Conservation (phyloP, 495 filamentous ascomycete species). For the Penicillium cosmopolitanum region DNA sequence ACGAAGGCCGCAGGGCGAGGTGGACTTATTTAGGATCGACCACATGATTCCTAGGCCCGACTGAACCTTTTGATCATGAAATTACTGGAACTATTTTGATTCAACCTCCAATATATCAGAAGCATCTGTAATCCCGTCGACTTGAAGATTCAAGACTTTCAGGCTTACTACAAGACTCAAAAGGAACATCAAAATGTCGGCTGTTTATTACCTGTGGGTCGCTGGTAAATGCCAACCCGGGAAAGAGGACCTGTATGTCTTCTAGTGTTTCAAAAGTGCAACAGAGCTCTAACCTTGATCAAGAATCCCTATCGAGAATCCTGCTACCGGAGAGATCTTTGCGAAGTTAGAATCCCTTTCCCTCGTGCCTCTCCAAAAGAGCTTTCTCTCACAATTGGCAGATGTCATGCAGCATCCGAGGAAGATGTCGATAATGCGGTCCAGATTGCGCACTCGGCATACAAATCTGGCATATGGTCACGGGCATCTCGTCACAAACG, state of each 20-base stretch:
- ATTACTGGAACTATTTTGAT: no score
- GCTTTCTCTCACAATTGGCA: background rate
- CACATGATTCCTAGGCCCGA: no score
- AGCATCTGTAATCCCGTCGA: no score
- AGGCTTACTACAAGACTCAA: no score
- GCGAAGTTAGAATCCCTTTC: conserved; percentile 17
- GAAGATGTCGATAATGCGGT: conserved; percentile 53
- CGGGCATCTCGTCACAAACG: conserved; percentile 54
- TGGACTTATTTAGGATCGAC: no score
- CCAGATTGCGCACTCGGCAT: conserved; percentile 48
- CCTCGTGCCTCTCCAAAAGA: background rate
- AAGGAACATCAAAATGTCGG: background rate
- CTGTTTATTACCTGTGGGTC: background rate
- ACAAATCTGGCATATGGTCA: conserved; percentile 61
- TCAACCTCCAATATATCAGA: no score
- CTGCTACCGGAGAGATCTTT: conserved; percentile 26
- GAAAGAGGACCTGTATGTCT: background rate
- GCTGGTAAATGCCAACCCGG: background rate
- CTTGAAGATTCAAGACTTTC: no score
- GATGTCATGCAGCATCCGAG: conserved; percentile 49
- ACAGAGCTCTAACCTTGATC: background rate
- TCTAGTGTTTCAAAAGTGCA: background rate
- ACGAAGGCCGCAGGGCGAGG: no score
- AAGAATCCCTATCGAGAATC: conserved; percentile 30
- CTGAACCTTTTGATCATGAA: no score